Evolutionary conservation across 2,329 filamentous ascomycete species (phyloP).

Genomic region (Davidsoniella virescens): DNA sequence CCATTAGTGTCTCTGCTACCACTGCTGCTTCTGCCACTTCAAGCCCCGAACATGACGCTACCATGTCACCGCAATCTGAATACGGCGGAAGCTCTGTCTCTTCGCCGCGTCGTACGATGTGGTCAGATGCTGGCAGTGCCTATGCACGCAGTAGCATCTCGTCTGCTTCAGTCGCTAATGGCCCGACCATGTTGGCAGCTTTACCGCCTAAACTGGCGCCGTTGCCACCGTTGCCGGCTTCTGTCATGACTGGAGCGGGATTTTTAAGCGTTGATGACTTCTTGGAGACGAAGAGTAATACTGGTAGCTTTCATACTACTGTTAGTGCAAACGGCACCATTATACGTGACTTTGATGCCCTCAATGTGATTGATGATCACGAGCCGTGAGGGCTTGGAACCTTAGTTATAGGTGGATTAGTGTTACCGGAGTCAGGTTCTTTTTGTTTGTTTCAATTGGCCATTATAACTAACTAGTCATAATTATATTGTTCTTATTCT

Average conservation of each 20-base stretch:
- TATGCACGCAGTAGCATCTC: slow-evolving; percentile 13
- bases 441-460: slow-evolving; percentile 1
- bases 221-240: slow-evolving; percentile 10
- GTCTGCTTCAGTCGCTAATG: slow-evolving; percentile 4
- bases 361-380: slow-evolving; percentile 20
- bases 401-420: neutral
- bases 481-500: slow-evolving; percentile 9
- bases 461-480: neutral
- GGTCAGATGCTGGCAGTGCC: slow-evolving; percentile 7
- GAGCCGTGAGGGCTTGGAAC: neutral
- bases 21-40: neutral
- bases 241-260: no score
- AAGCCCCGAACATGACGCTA: slow-evolving; percentile 15
- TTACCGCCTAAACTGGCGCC: neutral
- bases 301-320: slow-evolving; percentile 15
- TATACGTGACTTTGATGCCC: slow-evolving; percentile 23
- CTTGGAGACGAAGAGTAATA: slow-evolving; percentile 15
- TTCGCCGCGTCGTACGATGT: slow-evolving; percentile 3
- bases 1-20: neutral
- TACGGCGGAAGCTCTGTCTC: slow-evolving; percentile 4
- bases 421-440: slow-evolving; percentile 4
- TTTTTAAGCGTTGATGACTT: slow-evolving; percentile 16
- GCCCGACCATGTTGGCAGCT: slow-evolving; percentile 9
- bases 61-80: neutral
- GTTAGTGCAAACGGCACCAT: slow-evolving; percentile 17